Evolutionary conservation across 345 rosid species (phyloP).

Genomic region (Jatropha curcas): DNA sequence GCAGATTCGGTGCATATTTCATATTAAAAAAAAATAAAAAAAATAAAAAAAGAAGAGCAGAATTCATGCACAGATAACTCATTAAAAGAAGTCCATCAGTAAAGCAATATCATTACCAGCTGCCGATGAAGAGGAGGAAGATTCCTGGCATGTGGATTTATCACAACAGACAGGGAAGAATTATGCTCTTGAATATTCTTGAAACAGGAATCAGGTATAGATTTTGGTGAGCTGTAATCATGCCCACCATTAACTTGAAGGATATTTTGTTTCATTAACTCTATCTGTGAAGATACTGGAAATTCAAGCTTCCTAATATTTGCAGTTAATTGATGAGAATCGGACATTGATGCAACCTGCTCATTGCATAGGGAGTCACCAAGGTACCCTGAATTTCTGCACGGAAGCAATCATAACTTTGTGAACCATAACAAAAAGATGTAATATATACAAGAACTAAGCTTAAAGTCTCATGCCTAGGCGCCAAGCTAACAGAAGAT

Average conservation of each 20-base stretch:
- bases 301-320: slow-evolving; percentile 22
- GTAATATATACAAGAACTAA: slow-evolving; percentile 1
- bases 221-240: slow-evolving; percentile 12
- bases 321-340: slow-evolving; percentile 22
- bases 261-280: slow-evolving; percentile 21
- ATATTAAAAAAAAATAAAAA: not conserved
- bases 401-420: slow-evolving; percentile 11
- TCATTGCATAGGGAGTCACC: slow-evolving; percentile 7
- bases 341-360: slow-evolving; percentile 24
- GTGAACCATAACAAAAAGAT: slow-evolving; percentile 8
- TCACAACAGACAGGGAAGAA: slow-evolving; percentile 23
- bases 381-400: slow-evolving; percentile 30
- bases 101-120: slow-evolving; percentile 29
- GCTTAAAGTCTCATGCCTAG: slow-evolving; percentile 28
- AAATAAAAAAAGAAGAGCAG: no score
- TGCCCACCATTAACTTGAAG: slow-evolving; percentile 19
- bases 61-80: not conserved
- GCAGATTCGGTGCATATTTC: not conserved
- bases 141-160: slow-evolving; percentile 25
- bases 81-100: not conserved
- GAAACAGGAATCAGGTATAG: slow-evolving; percentile 22
- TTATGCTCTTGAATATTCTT: slow-evolving; percentile 18
- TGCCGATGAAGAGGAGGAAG: slow-evolving; percentile 26
- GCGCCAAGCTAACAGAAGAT: slow-evolving; percentile 21
- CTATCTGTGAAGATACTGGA: slow-evolving; percentile 18